Percentiles rank a stretch among this genome's conserved stretches.
Conservation (phyloP, 1,139 yeast species). For the Debaryomyces nepalensis region DNA sequence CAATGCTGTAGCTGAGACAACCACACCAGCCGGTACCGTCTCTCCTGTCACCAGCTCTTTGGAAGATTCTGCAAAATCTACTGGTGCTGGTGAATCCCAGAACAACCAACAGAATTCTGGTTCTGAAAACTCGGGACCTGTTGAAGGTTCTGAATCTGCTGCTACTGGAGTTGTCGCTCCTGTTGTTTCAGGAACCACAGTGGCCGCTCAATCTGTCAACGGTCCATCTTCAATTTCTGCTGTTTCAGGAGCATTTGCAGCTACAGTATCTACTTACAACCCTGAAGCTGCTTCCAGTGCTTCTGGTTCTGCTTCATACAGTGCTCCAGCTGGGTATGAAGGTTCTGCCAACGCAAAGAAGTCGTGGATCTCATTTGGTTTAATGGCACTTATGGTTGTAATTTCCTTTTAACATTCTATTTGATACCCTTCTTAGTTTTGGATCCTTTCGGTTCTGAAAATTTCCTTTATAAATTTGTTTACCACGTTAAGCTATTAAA, state of each 20-base stretch:
- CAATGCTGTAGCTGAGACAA: constrained; percentile 27
- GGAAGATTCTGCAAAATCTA: not conserved
- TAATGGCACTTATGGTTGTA: not conserved
- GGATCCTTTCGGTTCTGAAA: too few species aligned
- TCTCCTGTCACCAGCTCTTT: not conserved
- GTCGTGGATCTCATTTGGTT: constrained; percentile 1
- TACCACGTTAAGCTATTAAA: too few species aligned
- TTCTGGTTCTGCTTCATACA: not conserved
- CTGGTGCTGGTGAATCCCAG: not conserved
- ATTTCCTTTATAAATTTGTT: too few species aligned
- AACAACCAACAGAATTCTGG: not conserved
- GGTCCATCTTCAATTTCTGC: not conserved
- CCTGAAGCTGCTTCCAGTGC: not conserved
- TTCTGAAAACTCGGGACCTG: not conserved
- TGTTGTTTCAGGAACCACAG: too few species aligned
- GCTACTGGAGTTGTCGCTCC: not conserved
- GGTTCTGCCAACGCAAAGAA: not conserved
- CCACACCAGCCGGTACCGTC: not conserved
- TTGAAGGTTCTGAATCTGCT: not conserved
- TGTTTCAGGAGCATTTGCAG: not conserved
- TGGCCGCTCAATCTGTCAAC: not conserved
- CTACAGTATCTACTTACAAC: not conserved
- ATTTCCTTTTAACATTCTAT: not conserved
- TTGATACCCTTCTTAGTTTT: not conserved
- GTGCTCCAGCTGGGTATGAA: not conserved